Percentiles rank a stretch among this genome's conserved stretches.
These are phyloP conservation scores for Pyrenochaeta sp. DNA, from an alignment of 2,329 filamentous ascomycete genomes.

Conservation along the genomic window DNA sequence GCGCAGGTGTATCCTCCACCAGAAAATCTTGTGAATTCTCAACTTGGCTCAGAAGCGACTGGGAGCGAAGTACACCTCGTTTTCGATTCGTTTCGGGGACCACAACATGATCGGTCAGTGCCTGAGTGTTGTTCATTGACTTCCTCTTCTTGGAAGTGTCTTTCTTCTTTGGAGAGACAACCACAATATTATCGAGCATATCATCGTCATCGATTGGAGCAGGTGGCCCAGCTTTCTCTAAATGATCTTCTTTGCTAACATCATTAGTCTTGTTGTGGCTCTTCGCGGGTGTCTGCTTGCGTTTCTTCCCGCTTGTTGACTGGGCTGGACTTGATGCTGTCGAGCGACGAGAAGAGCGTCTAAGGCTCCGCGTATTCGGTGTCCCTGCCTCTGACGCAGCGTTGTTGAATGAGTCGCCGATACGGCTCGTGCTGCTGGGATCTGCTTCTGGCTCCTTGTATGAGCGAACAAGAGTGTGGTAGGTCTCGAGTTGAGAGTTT, in stretches of 20 bases:
- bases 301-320: constrained; percentile 31
- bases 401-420: constrained; percentile 49
- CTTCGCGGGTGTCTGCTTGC: constrained; percentile 25
- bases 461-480: background rate
- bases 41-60: constrained; percentile 40
- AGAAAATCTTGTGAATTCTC: constrained; percentile 32
- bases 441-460: constrained; percentile 14
- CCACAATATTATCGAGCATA: constrained; percentile 52
- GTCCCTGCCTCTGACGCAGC: constrained; percentile 25
- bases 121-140: constrained; percentile 14
- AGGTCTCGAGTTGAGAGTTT: constrained; percentile 23
- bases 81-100: constrained; percentile 33
- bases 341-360: constrained; percentile 40
- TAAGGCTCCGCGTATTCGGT: constrained; percentile 25
- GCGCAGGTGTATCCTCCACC: constrained; percentile 38
- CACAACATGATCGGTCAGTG: constrained; percentile 4
- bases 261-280: constrained; percentile 24
- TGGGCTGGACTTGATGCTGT: constrained; percentile 25
- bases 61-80: constrained; percentile 34
- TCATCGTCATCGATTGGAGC: constrained; percentile 37
- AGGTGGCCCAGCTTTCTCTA: constrained; percentile 2
- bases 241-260: constrained; percentile 14
- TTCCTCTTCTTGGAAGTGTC: constrained; percentile 29
- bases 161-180: constrained; percentile 29
- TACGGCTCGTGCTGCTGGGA: constrained; percentile 39